Evolutionary conservation across 2,329 filamentous ascomycete species (phyloP).

Genomic region (Fusarium longipes): DNA sequence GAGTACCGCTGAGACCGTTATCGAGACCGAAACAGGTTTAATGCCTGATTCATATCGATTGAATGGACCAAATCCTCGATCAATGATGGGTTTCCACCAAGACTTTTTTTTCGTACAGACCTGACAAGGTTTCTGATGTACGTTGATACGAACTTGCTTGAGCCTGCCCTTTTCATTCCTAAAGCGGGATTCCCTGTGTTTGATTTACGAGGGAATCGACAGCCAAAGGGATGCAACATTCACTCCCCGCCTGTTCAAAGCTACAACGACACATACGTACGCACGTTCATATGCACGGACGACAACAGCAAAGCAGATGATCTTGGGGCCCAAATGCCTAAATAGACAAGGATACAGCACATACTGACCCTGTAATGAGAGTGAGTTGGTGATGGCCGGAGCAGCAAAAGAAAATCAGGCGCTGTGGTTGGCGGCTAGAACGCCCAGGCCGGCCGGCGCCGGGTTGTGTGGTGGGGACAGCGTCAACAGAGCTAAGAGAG

Average conservation of each 20-base stretch:
- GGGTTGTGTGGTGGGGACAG: slow-evolving; percentile 27
- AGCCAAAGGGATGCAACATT: background rate
- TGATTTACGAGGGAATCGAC: background rate
- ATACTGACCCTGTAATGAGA: slow-evolving; percentile 18
- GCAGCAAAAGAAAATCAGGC: background rate
- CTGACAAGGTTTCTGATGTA: background rate
- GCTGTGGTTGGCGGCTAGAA: slow-evolving; percentile 23
- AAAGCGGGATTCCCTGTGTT: background rate
- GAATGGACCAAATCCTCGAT: background rate
- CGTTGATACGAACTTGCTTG: background rate
- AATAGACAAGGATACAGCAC: slow-evolving; percentile 9
- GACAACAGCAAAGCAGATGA: slow-evolving; percentile 18
- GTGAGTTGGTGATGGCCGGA: slow-evolving; percentile 1
- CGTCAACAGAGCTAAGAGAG: slow-evolving; percentile 24
- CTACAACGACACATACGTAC: slow-evolving; percentile 23
- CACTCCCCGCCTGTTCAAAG: slow-evolving; percentile 22
- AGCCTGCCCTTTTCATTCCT: background rate
- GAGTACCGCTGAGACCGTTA: slow-evolving; percentile 19
- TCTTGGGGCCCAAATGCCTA: slow-evolving; percentile 16
- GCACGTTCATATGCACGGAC: slow-evolving; percentile 4
- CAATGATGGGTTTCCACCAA: background rate
- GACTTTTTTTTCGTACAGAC: background rate
- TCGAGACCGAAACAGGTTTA: slow-evolving; percentile 6
- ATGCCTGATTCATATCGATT: slow-evolving; percentile 24
- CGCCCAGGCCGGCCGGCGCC: slow-evolving; percentile 19